Conservation (phyloP, 2,329 filamentous ascomycete species). For the Aspergillus novofumigatus region DNA sequence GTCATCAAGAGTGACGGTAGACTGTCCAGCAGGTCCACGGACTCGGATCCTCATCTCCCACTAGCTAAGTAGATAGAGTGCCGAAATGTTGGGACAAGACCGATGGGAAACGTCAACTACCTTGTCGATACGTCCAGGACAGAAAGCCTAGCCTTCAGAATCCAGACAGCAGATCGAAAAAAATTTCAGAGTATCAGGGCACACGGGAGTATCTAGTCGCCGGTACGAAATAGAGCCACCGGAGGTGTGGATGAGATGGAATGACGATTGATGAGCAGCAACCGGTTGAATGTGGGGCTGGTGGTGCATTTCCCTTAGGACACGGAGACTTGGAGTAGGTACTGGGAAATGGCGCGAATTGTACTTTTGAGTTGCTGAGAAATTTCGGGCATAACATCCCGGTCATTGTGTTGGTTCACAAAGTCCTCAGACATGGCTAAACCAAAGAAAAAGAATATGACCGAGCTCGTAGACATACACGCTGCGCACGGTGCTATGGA, state of each 20-base stretch:
- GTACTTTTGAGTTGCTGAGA: background rate
- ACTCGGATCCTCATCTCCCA: conserved; percentile 68
- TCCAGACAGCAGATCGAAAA: background rate
- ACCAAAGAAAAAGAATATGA: background rate
- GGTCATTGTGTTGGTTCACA: background rate
- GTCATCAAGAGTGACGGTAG: conserved; percentile 65
- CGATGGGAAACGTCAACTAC: background rate
- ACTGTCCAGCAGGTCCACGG: conserved; percentile 68
- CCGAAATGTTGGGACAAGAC: background rate
- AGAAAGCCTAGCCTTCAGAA: background rate
- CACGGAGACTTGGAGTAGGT: too few species aligned
- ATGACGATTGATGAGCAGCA: background rate
- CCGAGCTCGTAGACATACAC: background rate
- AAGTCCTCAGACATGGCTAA: background rate
- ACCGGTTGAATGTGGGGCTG: background rate
- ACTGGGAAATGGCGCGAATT: background rate
- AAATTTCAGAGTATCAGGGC: background rate
- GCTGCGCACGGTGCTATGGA: too few species aligned
- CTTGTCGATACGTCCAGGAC: background rate
- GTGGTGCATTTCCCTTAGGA: background rate
- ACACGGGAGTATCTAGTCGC: background rate
- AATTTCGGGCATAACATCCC: background rate
- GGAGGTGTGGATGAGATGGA: background rate
- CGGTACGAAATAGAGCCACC: background rate
- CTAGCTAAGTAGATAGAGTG: background rate